Evolutionary conservation across 257 asterid species (phyloP).

Genomic region (Solanum etuberosum): DNA sequence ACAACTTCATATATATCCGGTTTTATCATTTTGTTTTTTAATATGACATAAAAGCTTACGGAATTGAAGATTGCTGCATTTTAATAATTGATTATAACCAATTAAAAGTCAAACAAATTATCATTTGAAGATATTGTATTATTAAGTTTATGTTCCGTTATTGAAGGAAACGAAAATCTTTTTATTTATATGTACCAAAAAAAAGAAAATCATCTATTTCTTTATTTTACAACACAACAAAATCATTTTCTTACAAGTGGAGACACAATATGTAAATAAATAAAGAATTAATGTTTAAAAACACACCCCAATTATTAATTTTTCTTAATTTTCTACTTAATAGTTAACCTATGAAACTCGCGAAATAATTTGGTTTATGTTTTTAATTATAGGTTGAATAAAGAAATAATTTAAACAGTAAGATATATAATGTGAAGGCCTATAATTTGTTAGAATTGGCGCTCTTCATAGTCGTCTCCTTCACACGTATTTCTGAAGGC

Average conservation of each 20-base stretch:
- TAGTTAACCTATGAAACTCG: no score
- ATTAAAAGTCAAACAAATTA: neutral
- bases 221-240: neutral
- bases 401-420: neutral
- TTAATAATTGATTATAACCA: neutral
- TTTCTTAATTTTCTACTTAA: neutral
- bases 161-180: neutral
- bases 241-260: neutral
- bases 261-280: neutral
- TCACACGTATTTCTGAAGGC: slow-evolving; percentile 10
- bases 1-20: neutral
- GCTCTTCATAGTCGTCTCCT: slow-evolving; percentile 1
- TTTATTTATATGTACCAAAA: neutral
- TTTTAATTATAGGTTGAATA: neutral
- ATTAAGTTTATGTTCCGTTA: neutral
- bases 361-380: no score
- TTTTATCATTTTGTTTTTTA: neutral
- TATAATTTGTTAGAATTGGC: slow-evolving; percentile 13
- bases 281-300: neutral
- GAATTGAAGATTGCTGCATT: neutral
- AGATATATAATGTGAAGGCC: neutral
- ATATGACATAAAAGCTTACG: neutral
- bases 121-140: neutral
- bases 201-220: neutral
- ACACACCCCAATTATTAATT: neutral